Evolutionary conservation across 2,329 filamentous ascomycete species (phyloP).

Genomic region (Hymenoscyphus fructigenus): DNA sequence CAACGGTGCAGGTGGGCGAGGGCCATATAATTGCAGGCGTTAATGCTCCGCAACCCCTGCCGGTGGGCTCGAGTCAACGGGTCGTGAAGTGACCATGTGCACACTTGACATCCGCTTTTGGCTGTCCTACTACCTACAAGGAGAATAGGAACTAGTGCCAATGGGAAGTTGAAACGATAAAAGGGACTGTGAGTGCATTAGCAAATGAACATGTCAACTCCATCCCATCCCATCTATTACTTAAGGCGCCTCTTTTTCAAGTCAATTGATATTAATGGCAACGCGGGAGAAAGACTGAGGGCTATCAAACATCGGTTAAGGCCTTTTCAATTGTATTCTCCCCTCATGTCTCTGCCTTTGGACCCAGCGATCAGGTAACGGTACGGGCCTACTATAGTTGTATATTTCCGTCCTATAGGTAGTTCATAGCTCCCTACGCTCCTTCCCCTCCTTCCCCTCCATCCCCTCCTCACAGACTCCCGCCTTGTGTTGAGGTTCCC

Average conservation of each 20-base stretch:
- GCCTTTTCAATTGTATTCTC: not conserved
- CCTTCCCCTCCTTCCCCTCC: not conserved
- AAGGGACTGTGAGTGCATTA: not conserved
- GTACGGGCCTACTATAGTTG: too few species aligned
- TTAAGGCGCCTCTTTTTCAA: not conserved
- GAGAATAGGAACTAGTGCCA: not conserved
- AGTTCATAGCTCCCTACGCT: not conserved
- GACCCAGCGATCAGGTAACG: not conserved
- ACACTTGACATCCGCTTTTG: not conserved
- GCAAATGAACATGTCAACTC: not conserved
- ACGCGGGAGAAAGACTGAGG: conserved; percentile 10
- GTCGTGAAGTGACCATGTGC: not conserved
- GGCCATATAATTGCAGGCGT: not conserved
- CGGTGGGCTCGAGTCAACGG: not conserved
- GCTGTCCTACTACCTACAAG: not conserved
- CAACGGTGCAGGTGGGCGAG: conserved; percentile 5
- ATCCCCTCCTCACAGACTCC: not conserved
- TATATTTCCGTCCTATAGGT: not conserved
- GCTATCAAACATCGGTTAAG: conserved; percentile 11
- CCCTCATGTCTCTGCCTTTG: conserved; percentile 7
- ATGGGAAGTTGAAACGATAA: not conserved
- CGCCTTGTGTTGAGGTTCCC: not conserved
- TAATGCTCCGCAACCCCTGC: not conserved
- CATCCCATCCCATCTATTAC: not conserved
- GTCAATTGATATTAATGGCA: not conserved